A percentile compares a stretch with the other conserved stretches of the same genome.
phyloP scores from a whole-genome alignment of 2,329 filamentous ascomycete genomes.

The Torrubiellomyces zombiae region DNA sequence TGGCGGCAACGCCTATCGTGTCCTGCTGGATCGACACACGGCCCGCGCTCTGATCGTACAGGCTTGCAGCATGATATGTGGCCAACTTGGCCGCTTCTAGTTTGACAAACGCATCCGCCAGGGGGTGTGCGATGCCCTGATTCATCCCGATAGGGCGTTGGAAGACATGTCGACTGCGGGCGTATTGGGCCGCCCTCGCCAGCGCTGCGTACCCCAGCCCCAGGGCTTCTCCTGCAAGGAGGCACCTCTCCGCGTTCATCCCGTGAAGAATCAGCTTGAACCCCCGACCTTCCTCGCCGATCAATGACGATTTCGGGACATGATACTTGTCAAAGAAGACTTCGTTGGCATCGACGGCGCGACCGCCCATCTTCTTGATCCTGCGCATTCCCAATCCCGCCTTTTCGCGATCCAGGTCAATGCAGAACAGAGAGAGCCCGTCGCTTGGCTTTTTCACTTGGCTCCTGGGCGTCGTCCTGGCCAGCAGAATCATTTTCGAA shows the following conservation, averaged over 20 bases:
- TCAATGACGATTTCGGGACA: conserved; percentile 45
- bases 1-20: conserved; percentile 45
- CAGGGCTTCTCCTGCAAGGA: conserved; percentile 63
- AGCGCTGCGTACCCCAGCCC: conserved; percentile 62
- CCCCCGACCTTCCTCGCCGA: conserved; percentile 58
- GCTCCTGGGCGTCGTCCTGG: conserved; percentile 55
- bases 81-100: conserved; percentile 49
- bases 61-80: conserved; percentile 45
- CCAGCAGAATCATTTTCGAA: conserved; percentile 67
- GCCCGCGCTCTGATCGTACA: conserved; percentile 38
- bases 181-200: conserved; percentile 45
- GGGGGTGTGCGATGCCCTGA: conserved; percentile 47
- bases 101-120: conserved; percentile 48
- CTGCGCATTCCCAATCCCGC: conserved; percentile 48
- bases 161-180: conserved; percentile 49
- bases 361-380: conserved; percentile 76
- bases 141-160: conserved; percentile 49
- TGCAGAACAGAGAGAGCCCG: conserved; percentile 65
- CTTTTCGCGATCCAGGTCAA: conserved; percentile 48
- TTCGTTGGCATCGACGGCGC: conserved; percentile 71
- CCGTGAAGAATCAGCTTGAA: conserved; percentile 68
- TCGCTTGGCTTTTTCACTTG: conserved; percentile 54
- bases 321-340: conserved; percentile 72
- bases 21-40: conserved; percentile 35
- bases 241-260: conserved; percentile 64